Evolutionary conservation across 2,329 filamentous ascomycete genomes (phyloP).

Genomic region (Xylariales sp.): DNA sequence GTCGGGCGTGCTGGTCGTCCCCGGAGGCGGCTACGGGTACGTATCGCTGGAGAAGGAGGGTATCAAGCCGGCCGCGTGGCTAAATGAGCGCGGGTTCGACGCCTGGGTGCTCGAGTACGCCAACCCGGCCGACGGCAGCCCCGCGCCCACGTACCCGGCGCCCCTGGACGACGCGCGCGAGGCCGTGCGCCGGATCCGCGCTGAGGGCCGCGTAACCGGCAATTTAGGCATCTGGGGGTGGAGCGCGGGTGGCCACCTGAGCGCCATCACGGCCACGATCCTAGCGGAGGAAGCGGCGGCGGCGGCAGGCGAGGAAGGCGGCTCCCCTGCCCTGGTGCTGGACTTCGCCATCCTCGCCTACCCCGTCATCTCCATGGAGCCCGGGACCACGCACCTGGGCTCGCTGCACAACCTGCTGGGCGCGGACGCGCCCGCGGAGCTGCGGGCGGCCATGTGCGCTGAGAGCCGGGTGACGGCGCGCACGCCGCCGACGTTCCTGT

Average conservation of each 20-base stretch:
- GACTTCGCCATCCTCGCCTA: conserved; percentile 21
- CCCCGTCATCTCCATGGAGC: conserved; percentile 17
- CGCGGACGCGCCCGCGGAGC: conserved; percentile 6
- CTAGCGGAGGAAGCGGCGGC: background rate
- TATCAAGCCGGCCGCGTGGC: conserved; percentile 12
- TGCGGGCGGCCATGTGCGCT: conserved; percentile 15
- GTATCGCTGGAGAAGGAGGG: conserved; percentile 16
- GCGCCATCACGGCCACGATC: conserved; percentile 14
- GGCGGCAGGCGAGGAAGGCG: too few relatives aligned
- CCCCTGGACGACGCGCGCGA: conserved; percentile 15
- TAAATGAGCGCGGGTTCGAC: conserved; percentile 16
- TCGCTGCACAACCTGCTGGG: conserved; percentile 17
- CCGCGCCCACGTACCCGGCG: conserved; percentile 13
- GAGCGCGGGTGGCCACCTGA: conserved; percentile 18
- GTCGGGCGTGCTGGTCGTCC: conserved; percentile 16
- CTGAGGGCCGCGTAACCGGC: conserved; percentile 8
- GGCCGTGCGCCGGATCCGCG: conserved; percentile 13
- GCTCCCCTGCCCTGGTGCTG: too few relatives aligned
- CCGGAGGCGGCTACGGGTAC: conserved; percentile 18
- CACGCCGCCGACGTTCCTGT: conserved; percentile 29
- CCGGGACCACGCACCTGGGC: conserved; percentile 10
- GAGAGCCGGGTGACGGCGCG: conserved; percentile 16
- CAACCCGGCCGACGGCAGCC: conserved; percentile 4
- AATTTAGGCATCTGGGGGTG: conserved; percentile 20
- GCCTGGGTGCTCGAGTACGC: conserved; percentile 20